A percentile compares a stretch with the other conserved stretches of the same genome.
These are phyloP conservation scores for Phytopythium mirpurense DNA, from an alignment of 352 stramenopile genomes.

Conservation along the genomic window DNA sequence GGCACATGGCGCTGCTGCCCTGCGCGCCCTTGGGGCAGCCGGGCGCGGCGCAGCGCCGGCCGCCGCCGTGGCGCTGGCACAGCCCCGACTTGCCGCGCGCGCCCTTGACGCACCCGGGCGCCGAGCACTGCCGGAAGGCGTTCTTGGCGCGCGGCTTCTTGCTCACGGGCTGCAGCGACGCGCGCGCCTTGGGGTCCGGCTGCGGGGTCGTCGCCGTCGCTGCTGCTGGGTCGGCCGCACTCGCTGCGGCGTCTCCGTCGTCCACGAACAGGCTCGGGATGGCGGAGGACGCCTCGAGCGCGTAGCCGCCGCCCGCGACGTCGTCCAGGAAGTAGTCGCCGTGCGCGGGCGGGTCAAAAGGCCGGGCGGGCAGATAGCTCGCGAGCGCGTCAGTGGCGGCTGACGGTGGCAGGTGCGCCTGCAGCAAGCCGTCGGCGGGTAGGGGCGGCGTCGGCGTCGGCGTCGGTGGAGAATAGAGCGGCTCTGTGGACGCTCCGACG, in stretches of 20 bases:
- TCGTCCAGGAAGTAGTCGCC: conserved; percentile 9
- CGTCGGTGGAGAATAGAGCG: not conserved
- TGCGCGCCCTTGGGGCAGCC: conserved; percentile 81
- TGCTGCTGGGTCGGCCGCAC: too few relatives aligned
- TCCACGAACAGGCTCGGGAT: conserved; percentile 24
- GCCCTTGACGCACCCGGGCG: conserved; percentile 64
- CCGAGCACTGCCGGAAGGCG: conserved; percentile 56
- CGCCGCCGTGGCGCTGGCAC: conserved; percentile 83
- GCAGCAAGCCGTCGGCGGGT: too few relatives aligned
- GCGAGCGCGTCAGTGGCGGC: conserved; percentile 23
- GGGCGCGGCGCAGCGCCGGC: conserved; percentile 57
- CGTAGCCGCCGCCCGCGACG: not conserved
- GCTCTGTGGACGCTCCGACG: not conserved
- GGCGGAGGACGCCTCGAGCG: not conserved
- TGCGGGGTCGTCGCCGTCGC: conserved; percentile 18
- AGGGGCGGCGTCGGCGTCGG: not conserved
- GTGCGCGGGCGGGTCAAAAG: too few relatives aligned
- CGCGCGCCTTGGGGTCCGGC: not conserved
- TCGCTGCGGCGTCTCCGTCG: too few relatives aligned
- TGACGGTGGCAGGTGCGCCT: too few relatives aligned
- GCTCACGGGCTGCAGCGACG: conserved; percentile 24
- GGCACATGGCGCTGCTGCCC: conserved; percentile 63
- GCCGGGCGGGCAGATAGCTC: conserved; percentile 26
- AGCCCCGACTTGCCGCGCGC: conserved; percentile 75
- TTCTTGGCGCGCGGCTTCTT: conserved; percentile 76